These are phyloP conservation scores for Crithidia fasciculata DNA, from an alignment of 208 protist species.

Conservation along the genomic window DNA sequence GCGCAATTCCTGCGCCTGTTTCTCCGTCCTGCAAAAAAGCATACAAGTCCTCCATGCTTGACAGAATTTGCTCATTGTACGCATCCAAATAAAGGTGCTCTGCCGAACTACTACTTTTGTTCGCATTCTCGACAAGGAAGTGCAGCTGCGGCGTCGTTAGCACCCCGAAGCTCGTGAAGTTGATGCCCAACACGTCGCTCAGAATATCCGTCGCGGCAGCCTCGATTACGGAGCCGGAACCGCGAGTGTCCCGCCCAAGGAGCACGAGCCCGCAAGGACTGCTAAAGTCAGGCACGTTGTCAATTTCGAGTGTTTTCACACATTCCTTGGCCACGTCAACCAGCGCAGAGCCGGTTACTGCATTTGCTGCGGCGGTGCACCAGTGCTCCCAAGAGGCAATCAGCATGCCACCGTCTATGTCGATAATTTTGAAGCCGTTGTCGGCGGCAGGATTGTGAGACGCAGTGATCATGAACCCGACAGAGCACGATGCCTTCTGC, in stretches of 20 bases:
- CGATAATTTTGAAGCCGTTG: slow-evolving; percentile 92
- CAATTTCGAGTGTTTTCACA: background rate
- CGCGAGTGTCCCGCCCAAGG: slow-evolving; percentile 67
- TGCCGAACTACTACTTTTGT: slow-evolving; percentile 4
- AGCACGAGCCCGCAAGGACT: slow-evolving; percentile 36
- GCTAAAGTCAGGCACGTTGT: background rate
- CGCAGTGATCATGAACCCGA: slow-evolving; percentile 88
- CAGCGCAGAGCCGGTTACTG: slow-evolving; percentile 53
- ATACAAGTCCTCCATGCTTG: slow-evolving; percentile 35
- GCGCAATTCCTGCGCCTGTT: background rate
- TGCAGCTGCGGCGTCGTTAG: slow-evolving; percentile 83
- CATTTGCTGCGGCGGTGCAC: slow-evolving; percentile 70
- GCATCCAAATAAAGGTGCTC: slow-evolving; percentile 13
- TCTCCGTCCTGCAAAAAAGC: background rate
- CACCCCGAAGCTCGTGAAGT: slow-evolving; percentile 31
- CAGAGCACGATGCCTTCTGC: background rate
- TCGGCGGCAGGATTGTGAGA: slow-evolving; percentile 86
- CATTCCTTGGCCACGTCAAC: slow-evolving; percentile 46
- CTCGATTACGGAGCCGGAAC: slow-evolving; percentile 49
- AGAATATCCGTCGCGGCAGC: slow-evolving; percentile 32
- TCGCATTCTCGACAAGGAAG: slow-evolving; percentile 53
- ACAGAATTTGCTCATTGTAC: slow-evolving; percentile 47
- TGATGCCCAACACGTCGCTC: slow-evolving; percentile 20
- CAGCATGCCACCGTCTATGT: slow-evolving; percentile 83
- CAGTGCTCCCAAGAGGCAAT: slow-evolving; percentile 60